Conservation (phyloP, 2,329 filamentous ascomycete species). For the Penicillium decumbens region DNA sequence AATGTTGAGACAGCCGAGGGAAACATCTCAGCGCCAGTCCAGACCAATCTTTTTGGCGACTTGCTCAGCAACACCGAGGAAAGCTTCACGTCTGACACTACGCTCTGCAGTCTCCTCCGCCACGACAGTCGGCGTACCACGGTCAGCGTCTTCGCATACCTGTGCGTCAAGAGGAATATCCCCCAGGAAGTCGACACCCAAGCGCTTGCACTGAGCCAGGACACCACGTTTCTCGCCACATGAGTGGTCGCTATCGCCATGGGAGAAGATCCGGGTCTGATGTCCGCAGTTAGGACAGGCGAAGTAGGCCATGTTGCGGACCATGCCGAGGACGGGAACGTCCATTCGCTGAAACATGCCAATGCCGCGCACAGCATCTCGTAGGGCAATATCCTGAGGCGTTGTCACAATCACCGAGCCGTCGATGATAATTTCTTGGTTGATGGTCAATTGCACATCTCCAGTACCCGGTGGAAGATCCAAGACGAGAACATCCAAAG, state of each 20-base stretch:
- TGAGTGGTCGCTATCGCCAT: slow-evolving; percentile 25
- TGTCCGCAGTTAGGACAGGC: slow-evolving; percentile 71
- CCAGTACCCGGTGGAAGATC: slow-evolving; percentile 93
- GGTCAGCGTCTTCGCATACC: slow-evolving; percentile 83
- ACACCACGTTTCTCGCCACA: slow-evolving; percentile 56
- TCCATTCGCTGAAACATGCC: slow-evolving; percentile 87
- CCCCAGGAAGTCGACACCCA: slow-evolving; percentile 74
- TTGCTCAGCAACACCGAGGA: slow-evolving; percentile 63
- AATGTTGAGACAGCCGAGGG: not conserved
- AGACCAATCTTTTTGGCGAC: slow-evolving; percentile 45
- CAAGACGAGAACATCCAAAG: slow-evolving; percentile 79
- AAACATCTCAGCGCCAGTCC: slow-evolving; percentile 31
- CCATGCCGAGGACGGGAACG: slow-evolving; percentile 73
- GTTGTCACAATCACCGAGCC: slow-evolving; percentile 84
- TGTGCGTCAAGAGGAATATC: slow-evolving; percentile 82
- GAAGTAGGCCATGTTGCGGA: slow-evolving; percentile 89
- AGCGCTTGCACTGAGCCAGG: slow-evolving; percentile 62
- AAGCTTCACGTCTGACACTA: slow-evolving; percentile 66
- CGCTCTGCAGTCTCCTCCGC: slow-evolving; percentile 61
- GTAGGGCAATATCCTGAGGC: slow-evolving; percentile 85
- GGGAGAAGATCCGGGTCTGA: slow-evolving; percentile 71
- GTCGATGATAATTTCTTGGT: slow-evolving; percentile 85
- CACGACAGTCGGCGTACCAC: slow-evolving; percentile 84
- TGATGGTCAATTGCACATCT: slow-evolving; percentile 94
- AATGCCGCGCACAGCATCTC: slow-evolving; percentile 86